phyloP scores from a whole-genome alignment of 768 basidiomycete species.

The Saitozyma podzolica region DNA sequence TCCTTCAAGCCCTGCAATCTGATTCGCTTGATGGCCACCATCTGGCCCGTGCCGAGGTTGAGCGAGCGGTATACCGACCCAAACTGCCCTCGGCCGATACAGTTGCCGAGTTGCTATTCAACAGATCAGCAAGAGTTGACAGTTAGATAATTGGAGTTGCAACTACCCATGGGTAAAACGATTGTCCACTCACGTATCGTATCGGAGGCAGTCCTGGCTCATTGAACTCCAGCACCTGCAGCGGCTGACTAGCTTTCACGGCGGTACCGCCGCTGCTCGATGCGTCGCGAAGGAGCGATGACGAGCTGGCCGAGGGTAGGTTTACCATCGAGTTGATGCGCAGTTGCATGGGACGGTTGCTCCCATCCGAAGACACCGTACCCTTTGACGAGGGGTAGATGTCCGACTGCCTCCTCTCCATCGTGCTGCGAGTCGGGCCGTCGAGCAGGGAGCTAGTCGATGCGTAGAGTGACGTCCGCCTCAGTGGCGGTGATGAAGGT shows the following conservation, averaged over 20 bases:
- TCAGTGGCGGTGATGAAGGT: too few species aligned
- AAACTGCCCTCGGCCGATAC: constrained; percentile 95
- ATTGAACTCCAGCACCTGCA: constrained; percentile 29
- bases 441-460: too few species aligned
- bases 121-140: not conserved
- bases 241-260: not conserved
- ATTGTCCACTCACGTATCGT: constrained; percentile 18
- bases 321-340: constrained; percentile 7
- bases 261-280: not conserved
- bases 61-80: constrained; percentile 93
- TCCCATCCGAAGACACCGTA: too few species aligned
- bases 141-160: constrained; percentile 10
- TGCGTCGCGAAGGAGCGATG: not conserved
- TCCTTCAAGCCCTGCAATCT: constrained; percentile 85
- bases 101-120: constrained; percentile 89
- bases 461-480: too few species aligned
- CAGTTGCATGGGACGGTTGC: too few species aligned
- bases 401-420: constrained; percentile 33
- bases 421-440: not conserved
- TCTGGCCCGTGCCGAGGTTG: constrained; percentile 89
- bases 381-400: constrained; percentile 1
- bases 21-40: constrained; percentile 99
- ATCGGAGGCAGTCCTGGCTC: constrained; percentile 23
- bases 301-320: not conserved
- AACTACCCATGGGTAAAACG: too few species aligned